phyloP scores from a whole-genome alignment of 176 grass and related monocot genomes.

The Triticum aestivum region IWGSC_CS_RefSeq_v2.1 NC_057812.1:160316942-160317441 shows the following conservation, averaged over 20 bases:
- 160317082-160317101: constrained; percentile 13
- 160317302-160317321: constrained; percentile 34
- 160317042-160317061: not conserved
- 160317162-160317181: constrained; percentile 39
- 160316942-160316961: constrained; percentile 26
- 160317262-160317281: constrained; percentile 60
- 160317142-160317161: constrained; percentile 37
- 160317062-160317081: not conserved
- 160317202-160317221: not conserved
- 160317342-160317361: not conserved
- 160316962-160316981: constrained; percentile 11
- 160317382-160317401: constrained; percentile 32
- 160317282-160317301: constrained; percentile 46
- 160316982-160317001: not conserved
- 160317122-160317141: constrained; percentile 54
- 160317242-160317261: not conserved
- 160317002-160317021: not conserved
- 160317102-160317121: constrained; percentile 34
- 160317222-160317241: not conserved
- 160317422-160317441: constrained; percentile 20
- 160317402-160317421: constrained; percentile 41
- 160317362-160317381: constrained; percentile 17
- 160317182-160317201: constrained; percentile 16
- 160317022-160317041: not conserved
- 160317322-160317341: not conserved